Percentiles rank a stretch among this genome's conserved stretches.
These are phyloP conservation scores for Schizochytrium sp. DNA, from an alignment of 108 stramenopile species.

Conservation along the genomic window DNA sequence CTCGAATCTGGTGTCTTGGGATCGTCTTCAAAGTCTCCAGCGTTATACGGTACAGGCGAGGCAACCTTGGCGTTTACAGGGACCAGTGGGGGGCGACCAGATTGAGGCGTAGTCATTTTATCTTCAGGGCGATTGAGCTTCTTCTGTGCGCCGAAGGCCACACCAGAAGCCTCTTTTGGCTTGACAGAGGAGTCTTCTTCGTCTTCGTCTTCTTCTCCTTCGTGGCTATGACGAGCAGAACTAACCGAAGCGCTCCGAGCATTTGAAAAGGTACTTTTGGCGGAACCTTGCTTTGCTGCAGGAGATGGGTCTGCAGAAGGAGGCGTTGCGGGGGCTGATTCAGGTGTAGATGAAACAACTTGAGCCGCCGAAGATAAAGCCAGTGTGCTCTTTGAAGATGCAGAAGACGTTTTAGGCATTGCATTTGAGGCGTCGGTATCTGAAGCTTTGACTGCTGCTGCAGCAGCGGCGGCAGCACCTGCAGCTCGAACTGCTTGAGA, in stretches of 20 bases:
- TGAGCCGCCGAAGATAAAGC: not conserved
- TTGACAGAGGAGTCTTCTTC: not conserved
- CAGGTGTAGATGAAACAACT: not conserved
- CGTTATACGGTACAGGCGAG: not conserved
- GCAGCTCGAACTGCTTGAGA: not conserved
- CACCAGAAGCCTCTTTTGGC: not conserved
- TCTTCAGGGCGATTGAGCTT: not conserved
- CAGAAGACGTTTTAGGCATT: not conserved
- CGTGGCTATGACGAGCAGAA: not conserved
- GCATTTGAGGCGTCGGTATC: not conserved
- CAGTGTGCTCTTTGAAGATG: not conserved
- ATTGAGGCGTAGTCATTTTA: too few relatives aligned
- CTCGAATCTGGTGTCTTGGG: slow-evolving; percentile 1
- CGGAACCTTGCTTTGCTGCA: not conserved
- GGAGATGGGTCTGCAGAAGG: not conserved
- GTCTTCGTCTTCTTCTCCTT: not conserved
- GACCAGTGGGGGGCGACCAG: not conserved
- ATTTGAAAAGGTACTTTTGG: not conserved
- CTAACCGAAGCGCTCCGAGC: not conserved
- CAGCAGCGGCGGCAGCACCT: not conserved
- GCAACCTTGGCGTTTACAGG: not conserved
- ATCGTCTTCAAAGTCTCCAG: not conserved
- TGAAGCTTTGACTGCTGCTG: not conserved
- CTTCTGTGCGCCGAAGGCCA: not conserved
- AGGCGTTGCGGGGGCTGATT: not conserved